Percentiles rank a stretch among this genome's conserved stretches.
Evolutionary conservation across 768 basidiomycete genomes (phyloP).

Genomic region (Macrolepiota albuminosa): DNA sequence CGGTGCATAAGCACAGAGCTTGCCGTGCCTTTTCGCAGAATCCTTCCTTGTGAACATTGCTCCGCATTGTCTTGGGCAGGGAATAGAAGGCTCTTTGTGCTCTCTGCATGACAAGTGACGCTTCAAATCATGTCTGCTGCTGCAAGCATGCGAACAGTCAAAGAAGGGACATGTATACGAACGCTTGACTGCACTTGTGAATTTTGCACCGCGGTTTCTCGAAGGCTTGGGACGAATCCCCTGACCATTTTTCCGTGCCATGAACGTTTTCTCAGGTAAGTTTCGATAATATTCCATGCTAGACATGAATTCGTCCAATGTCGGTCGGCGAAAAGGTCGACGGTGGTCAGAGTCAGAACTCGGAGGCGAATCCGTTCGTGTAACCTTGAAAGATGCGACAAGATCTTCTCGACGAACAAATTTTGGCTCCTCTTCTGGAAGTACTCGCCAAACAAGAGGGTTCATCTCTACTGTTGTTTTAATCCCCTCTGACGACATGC

Average conservation of each 20-base stretch:
- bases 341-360: background rate
- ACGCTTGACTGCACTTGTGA: background rate
- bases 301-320: conserved; percentile 11
- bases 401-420: conserved; percentile 7
- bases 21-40: conserved; percentile 14
- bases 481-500: background rate
- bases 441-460: conserved; percentile 8
- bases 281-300: conserved; percentile 4
- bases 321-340: conserved; percentile 1
- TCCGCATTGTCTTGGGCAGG: conserved; percentile 12
- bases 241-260: background rate
- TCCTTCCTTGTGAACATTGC: conserved; percentile 11
- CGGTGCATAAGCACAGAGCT: background rate
- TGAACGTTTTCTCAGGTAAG: background rate
- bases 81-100: conserved; percentile 9
- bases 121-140: conserved; percentile 6
- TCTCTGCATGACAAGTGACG: conserved; percentile 8
- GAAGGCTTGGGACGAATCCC: background rate
- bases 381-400: background rate
- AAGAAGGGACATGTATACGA: background rate
- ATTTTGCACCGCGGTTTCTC: background rate
- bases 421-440: background rate
- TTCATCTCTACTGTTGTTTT: background rate
- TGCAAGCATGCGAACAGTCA: conserved; percentile 8
- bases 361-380: background rate